phyloP scores from a whole-genome alignment of 768 basidiomycete genomes.

The Lanmaoa pseudosensibilis region DNA sequence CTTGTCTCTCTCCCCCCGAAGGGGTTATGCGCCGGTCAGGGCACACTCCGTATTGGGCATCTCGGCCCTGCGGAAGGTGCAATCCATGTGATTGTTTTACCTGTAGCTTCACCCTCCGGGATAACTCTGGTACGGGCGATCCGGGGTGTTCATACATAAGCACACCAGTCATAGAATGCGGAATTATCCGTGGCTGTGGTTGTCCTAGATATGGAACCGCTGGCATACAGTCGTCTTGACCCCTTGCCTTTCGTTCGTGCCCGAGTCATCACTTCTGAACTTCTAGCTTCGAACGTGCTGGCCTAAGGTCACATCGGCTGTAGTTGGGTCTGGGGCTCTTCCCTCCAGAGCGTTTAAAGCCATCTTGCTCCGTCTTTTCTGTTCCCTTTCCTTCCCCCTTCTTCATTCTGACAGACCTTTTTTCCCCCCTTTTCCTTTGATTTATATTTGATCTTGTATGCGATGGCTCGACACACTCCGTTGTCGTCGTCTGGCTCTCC shows the following conservation, averaged over 20 bases:
- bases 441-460: not conserved
- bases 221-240: not conserved
- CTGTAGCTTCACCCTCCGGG: not conserved
- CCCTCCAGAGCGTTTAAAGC: not conserved
- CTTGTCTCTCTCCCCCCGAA: not conserved
- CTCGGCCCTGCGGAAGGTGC: not conserved
- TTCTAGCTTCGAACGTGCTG: slow-evolving; percentile 13
- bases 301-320: not conserved
- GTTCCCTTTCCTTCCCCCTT: not conserved
- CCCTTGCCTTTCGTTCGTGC: not conserved
- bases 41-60: not conserved
- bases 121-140: not conserved
- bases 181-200: not conserved
- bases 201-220: not conserved
- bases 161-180: not conserved
- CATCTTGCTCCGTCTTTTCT: not conserved
- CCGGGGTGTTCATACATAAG: not conserved
- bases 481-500: not conserved
- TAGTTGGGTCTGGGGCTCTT: not conserved
- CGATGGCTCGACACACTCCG: slow-evolving; percentile 7
- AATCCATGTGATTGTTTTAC: slow-evolving; percentile 4
- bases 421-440: not conserved
- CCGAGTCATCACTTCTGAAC: not conserved
- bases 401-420: not conserved
- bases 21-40: not conserved